Conservation (phyloP, 768 basidiomycete genomes). For the Pholiota molesta region DNA sequence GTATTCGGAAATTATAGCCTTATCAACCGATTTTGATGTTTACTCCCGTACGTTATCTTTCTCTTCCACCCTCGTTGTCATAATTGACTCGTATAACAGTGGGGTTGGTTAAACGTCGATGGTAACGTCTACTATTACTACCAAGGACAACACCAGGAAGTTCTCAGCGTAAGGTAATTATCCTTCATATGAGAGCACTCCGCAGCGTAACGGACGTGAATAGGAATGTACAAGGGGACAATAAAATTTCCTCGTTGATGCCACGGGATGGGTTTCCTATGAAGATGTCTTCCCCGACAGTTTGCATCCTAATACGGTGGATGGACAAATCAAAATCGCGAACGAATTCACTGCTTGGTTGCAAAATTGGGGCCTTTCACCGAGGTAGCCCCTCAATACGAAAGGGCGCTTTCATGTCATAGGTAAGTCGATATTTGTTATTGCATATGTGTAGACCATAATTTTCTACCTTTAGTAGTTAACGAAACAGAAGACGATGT, state of each 20-base stretch:
- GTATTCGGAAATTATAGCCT: conserved; percentile 47
- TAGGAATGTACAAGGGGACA: conserved; percentile 41
- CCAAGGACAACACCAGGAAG: conserved; percentile 44
- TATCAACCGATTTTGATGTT: conserved; percentile 53
- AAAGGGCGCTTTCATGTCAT: too few species aligned
- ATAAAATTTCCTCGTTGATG: conserved; percentile 52
- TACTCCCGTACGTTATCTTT: conserved; percentile 43
- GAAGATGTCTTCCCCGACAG: conserved; percentile 55
- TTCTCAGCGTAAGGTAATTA: conserved; percentile 36
- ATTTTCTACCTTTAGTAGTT: too few species aligned
- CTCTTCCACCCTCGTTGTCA: background rate
- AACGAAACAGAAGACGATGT: too few species aligned
- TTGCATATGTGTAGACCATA: too few species aligned
- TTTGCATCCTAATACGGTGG: conserved; percentile 47
- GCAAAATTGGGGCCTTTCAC: conserved; percentile 45
- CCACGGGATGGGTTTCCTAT: conserved; percentile 57
- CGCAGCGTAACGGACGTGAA: background rate
- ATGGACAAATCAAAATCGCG: conserved; percentile 51
- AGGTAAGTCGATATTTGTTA: too few species aligned
- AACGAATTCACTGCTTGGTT: conserved; percentile 46
- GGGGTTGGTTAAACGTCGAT: conserved; percentile 56
- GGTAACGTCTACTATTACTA: conserved; percentile 49
- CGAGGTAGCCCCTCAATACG: background rate
- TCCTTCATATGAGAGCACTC: too few species aligned
- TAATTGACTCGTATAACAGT: conserved; percentile 29